Conservation (phyloP, 176 grass and related monocot species). For the Musa schizocarpa region DNA sequence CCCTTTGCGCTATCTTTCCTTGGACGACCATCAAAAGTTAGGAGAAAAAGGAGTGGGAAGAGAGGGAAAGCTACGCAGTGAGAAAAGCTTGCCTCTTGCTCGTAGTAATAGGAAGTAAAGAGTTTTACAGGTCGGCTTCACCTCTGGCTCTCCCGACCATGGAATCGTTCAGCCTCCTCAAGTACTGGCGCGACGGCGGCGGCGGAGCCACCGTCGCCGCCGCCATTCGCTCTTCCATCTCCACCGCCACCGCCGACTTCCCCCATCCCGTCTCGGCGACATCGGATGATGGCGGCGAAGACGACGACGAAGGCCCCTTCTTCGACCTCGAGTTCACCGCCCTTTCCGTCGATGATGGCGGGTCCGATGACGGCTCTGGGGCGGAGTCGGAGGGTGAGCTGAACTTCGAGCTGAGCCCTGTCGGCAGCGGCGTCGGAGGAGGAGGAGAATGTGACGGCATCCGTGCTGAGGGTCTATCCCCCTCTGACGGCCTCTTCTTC, state of each 20-base stretch:
- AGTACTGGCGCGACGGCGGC: conserved; percentile 64
- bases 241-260: conserved; percentile 15
- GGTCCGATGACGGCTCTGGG: neutral
- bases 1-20: neutral
- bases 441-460: neutral
- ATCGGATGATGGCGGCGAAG: conserved; percentile 19
- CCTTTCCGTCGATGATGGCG: conserved; percentile 29
- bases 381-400: conserved; percentile 20
- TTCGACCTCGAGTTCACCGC: conserved; percentile 94
- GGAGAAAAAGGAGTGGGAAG: neutral
- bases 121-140: neutral
- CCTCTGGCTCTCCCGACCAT: conserved; percentile 34
- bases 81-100: conserved; percentile 10
- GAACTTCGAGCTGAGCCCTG: conserved; percentile 4
- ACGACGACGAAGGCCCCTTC: conserved; percentile 75
- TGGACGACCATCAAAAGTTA: neutral
- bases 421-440: neutral
- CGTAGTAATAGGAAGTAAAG: neutral
- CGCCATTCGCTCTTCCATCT: conserved; percentile 24
- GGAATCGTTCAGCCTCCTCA: conserved; percentile 88
- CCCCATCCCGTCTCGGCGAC: neutral
- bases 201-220: conserved; percentile 32
- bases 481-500: conserved; percentile 34
- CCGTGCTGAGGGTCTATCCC: conserved; percentile 20
- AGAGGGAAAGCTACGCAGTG: neutral